These are phyloP conservation scores for Metschnikowia shivogae DNA, from an alignment of 805 yeast genomes.

Conservation along the genomic window DNA sequence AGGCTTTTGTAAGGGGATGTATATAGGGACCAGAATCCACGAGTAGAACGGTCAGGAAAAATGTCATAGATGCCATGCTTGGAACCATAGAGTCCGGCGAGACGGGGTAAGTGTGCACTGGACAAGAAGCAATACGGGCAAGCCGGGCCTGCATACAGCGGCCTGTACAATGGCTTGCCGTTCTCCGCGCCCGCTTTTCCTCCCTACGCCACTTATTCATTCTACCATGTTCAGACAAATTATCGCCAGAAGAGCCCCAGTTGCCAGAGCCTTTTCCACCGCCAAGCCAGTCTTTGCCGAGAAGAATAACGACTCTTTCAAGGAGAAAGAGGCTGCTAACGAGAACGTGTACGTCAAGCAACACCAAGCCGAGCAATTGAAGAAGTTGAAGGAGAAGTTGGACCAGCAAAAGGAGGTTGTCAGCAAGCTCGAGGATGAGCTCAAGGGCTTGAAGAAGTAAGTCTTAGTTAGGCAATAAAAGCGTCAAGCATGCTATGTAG, in stretches of 20 bases:
- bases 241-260: constrained; percentile 13
- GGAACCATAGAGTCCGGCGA: too few relatives aligned
- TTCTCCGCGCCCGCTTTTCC: neutral
- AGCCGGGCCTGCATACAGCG: neutral
- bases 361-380: constrained; percentile 87
- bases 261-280: constrained; percentile 15
- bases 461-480: constrained; percentile 1
- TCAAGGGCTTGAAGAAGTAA: constrained; percentile 48
- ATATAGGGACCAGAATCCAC: constrained; percentile 1
- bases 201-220: neutral
- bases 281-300: constrained; percentile 11
- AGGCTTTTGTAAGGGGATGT: constrained; percentile 28
- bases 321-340: constrained; percentile 89
- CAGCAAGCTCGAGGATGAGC: constrained; percentile 46
- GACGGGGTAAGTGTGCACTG: too few relatives aligned
- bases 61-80: too few relatives aligned
- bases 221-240: constrained; percentile 20
- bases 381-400: constrained; percentile 68
- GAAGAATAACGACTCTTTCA: constrained; percentile 25
- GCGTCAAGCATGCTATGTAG: too few relatives aligned
- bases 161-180: constrained; percentile 2
- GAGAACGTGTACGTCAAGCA: constrained; percentile 83
- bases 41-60: neutral
- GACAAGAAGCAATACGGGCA: too few relatives aligned
- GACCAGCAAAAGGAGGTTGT: constrained; percentile 66